Percentiles rank a stretch among this genome's conserved stretches.
phyloP scores from a whole-genome alignment of 2,329 filamentous ascomycete genomes.

The Aureobasidium sp. region DNA sequence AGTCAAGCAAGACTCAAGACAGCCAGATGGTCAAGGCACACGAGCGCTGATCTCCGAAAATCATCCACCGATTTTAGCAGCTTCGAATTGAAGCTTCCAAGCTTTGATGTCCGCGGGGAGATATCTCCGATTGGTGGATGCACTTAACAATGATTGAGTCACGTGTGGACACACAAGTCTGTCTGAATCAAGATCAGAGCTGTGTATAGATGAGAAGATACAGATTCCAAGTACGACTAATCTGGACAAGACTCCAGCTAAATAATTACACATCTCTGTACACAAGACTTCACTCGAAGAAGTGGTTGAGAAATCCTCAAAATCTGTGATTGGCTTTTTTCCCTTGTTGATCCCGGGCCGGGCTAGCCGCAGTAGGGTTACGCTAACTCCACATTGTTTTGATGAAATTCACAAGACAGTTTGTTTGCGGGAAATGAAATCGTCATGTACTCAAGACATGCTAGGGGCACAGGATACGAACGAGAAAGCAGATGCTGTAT shows the following conservation, averaged over 20 bases:
- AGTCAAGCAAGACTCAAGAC: background rate
- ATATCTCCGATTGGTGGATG: background rate
- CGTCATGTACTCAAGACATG: slow-evolving; percentile 5
- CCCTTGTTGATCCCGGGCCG: background rate
- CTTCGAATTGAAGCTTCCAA: background rate
- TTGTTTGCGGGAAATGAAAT: background rate
- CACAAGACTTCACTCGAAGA: no score
- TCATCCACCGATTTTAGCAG: background rate
- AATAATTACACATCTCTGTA: no score
- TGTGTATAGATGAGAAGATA: no score
- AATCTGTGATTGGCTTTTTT: background rate
- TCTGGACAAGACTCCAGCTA: background rate
- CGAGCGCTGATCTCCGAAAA: slow-evolving; percentile 5
- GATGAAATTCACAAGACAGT: background rate
- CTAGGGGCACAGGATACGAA: background rate
- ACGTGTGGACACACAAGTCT: no score
- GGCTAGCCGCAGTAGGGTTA: background rate
- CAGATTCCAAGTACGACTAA: background rate
- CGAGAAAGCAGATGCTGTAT: background rate
- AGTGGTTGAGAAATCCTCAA: no score
- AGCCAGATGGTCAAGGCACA: background rate
- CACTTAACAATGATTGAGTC: no score
- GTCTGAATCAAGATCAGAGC: no score
- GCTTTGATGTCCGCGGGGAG: background rate
- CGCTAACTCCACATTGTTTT: slow-evolving; percentile 2